Evolutionary conservation across 345 rosid genomes (phyloP), one percentile per base, ranked within the genome.

Genomic region (Eucalyptus guilfoylei): DNA sequence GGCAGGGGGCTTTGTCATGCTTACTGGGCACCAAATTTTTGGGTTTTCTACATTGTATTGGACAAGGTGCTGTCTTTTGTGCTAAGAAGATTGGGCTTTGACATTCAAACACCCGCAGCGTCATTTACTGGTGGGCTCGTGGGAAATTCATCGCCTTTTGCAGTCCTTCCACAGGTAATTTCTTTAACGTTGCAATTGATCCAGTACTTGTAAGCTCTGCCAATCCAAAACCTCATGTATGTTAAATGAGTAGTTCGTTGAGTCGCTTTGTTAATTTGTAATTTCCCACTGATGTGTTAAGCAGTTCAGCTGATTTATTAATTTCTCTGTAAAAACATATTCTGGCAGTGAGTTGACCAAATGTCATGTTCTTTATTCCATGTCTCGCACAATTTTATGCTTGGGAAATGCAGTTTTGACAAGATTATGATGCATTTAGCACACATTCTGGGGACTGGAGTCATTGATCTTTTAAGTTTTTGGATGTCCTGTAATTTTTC

Each of bases 1-100:
- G 99, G 99, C 85, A 95, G 99, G 95, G 99, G 99, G 88, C 94
- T 97, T 87, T 96, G 98, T 89, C 99, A 98, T 92, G 99, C 99
- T 10, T 98, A 95, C 55, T 98, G 99, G 99, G 99, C 99, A 19
- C 99, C 98, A 17, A 98, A 97, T 69, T 95, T 98, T 88, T 98
- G 99, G 99, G 99, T 97, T 64, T 95, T 97, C 93, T 98, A 98
- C 89, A 95, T 98, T 64, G 80, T 95, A 60, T 89, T 95, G 10
- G 99, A 98, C 93, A 98, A 98, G 92, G 94, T 92, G 26, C 93
- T 95, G 50, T 94, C 95, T 87, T 92, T 93, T 92, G 34, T 90
- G 3, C 93, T 97, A 42, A 92, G 94, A 89, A 96, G 90, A 90
- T 91, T 96, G 55, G 96, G 98, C 3, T 92, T 94, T 64, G 87